Percentiles rank a stretch among this genome's conserved stretches.
Conservation (phyloP, 2,329 filamentous ascomycete genomes). For the Scleromitrula shiraiana region DNA sequence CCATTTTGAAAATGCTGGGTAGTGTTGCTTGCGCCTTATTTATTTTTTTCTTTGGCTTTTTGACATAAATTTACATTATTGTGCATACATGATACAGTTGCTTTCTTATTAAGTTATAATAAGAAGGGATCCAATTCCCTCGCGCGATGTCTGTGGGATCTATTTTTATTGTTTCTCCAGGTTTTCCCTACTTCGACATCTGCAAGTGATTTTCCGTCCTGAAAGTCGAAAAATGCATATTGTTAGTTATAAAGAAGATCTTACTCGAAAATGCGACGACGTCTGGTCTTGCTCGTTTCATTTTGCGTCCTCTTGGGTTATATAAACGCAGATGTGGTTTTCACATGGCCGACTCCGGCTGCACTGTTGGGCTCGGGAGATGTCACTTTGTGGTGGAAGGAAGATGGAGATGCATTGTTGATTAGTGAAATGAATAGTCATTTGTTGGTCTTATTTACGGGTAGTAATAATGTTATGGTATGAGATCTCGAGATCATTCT, state of each 20-base stretch:
- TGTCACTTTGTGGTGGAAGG: slow-evolving; percentile 5
- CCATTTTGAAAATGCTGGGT: too few relatives aligned
- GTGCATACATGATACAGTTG: not conserved
- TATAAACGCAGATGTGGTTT: slow-evolving; percentile 4
- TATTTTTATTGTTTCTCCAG: not conserved
- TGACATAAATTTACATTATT: not conserved
- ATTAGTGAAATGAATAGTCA: slow-evolving; percentile 1
- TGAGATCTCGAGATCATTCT: not conserved
- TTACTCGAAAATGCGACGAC: slow-evolving; percentile 6
- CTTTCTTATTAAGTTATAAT: not conserved
- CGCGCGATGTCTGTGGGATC: not conserved
- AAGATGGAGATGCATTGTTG: slow-evolving; percentile 4
- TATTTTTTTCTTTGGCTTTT: not conserved
- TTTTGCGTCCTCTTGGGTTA: not conserved
- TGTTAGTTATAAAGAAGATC: not conserved
- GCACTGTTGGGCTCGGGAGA: not conserved
- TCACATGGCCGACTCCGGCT: not conserved
- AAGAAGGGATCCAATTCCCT: not conserved
- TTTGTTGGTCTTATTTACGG: slow-evolving; percentile 6
- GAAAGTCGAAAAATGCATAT: slow-evolving; percentile 4
- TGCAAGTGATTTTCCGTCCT: too few relatives aligned
- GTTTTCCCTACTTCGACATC: too few relatives aligned
- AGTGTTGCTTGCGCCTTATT: not conserved
- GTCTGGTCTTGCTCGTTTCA: not conserved
- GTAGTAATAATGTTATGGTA: slow-evolving; percentile 6